Evolutionary conservation across 2,329 filamentous ascomycete genomes (phyloP), one percentile per base, ranked within the genome.

Genomic region (Cercospora brassicicola): DNA sequence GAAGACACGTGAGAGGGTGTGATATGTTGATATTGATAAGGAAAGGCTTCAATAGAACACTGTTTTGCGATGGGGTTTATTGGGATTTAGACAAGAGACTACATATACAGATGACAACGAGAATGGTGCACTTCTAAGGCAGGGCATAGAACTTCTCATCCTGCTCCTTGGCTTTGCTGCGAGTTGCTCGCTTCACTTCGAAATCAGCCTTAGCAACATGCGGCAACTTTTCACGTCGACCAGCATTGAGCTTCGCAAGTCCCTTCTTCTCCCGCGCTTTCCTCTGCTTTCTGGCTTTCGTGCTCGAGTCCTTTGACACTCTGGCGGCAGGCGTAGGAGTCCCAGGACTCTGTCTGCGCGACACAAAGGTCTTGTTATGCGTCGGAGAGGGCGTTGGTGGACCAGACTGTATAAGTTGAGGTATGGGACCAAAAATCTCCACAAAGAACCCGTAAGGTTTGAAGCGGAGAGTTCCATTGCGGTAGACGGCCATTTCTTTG

Each of bases 261-360:
- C 20, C 53, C 23, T 57, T 64, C 62, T 64, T 64, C 53, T 64
- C 51, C 7, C 51, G 31, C 31, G 36, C 7, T 59, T 57, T 7
- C 39, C 28, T 30, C 28, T 30, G 28, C 28, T 30, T 30, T 26
- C 57, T 64, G 20, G 26, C 42, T 20, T 20, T 64, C n/a, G 18
- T 30, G 30, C 30, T 64, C n/a, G 18, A 36, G 20, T 15, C 18
- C 20, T 42, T 60, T 3, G 33, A 51, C n/a, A 45, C 48, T 55
- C 26, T 55, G 48, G 23, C 48, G 48, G 48, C 48, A 13, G 48
- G 20, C 2, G 48, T 23, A 42, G 36, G 36, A n/a, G 36, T 42
- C 3, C 0, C 15, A 42, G 36, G 36, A 42, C 36, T 42, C 15
- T 8, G 36, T 6, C 36, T n/a, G 36, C 4, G 5, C 36, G 15